These are phyloP conservation scores for Trametes cubensis DNA, from an alignment of 768 basidiomycete genomes.

Conservation along the genomic window DNA sequence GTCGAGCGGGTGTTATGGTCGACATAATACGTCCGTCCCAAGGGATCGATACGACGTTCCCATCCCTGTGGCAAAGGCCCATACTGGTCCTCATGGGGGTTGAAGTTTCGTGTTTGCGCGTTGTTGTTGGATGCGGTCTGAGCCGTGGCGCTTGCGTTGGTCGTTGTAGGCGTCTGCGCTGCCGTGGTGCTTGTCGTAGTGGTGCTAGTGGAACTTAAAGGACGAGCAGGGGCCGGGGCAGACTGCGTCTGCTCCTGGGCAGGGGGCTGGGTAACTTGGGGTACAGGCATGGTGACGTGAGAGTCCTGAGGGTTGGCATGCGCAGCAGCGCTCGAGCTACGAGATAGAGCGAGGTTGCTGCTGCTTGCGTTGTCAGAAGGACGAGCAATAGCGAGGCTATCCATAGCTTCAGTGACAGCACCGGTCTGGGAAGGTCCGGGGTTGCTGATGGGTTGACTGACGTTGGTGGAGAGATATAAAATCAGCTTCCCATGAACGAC, in stretches of 20 bases:
- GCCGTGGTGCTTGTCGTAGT: constrained; percentile 27
- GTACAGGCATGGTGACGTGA: constrained; percentile 44
- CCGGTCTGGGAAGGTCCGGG: constrained; percentile 76
- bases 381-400: constrained; percentile 61
- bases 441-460: constrained; percentile 80
- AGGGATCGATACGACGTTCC: constrained; percentile 96
- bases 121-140: constrained; percentile 45
- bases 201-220: constrained; percentile 39
- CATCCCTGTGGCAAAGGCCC: constrained; percentile 90
- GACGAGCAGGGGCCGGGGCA: constrained; percentile 36
- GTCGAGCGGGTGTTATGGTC: constrained; percentile 98
- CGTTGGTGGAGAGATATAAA: constrained; percentile 92
- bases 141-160: constrained; percentile 33
- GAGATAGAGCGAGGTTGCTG: constrained; percentile 50
- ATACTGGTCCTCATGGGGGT: constrained; percentile 92
- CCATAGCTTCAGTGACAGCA: constrained; percentile 58
- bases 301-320: constrained; percentile 42
- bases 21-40: constrained; percentile 96
- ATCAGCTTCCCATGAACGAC: constrained; percentile 98
- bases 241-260: constrained; percentile 23
- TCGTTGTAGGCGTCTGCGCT: constrained; percentile 39
- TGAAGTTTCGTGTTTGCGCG: constrained; percentile 74
- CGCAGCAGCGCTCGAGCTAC: constrained; percentile 71
- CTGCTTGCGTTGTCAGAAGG: constrained; percentile 54
- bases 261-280: constrained; percentile 32